phyloP scores from a whole-genome alignment of 2,329 filamentous ascomycete genomes.

The Aspergillus ustus region DNA sequence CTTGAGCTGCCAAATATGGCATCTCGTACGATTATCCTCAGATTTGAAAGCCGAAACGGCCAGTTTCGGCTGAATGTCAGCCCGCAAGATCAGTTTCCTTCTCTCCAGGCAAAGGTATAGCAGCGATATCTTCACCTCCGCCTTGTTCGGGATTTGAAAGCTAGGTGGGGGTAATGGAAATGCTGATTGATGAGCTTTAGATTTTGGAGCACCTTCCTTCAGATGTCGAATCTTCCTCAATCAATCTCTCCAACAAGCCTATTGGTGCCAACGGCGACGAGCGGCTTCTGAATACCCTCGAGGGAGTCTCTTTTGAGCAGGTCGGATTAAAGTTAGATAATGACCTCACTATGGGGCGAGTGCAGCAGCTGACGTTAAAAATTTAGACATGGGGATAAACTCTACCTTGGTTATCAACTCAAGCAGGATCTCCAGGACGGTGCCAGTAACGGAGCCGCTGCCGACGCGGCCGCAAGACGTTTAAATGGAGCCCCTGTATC shows the following conservation, averaged over 20 bases:
- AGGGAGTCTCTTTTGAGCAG: slow-evolving; percentile 59
- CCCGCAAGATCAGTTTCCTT: slow-evolving; percentile 71
- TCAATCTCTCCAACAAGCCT: slow-evolving; percentile 64
- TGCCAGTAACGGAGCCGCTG: slow-evolving; percentile 30
- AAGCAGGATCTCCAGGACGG: slow-evolving; percentile 57
- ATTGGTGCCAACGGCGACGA: slow-evolving; percentile 61
- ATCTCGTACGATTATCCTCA: slow-evolving; percentile 70
- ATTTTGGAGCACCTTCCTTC: slow-evolving; percentile 65
- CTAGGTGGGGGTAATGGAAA: not conserved
- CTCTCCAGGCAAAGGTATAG: slow-evolving; percentile 54
- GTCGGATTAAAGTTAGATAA: slow-evolving; percentile 60
- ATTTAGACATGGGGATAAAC: slow-evolving; percentile 81
- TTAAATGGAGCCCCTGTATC: slow-evolving; percentile 43
- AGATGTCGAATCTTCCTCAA: slow-evolving; percentile 58
- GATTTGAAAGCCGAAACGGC: slow-evolving; percentile 89
- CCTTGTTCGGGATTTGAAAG: not conserved
- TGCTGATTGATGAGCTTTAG: slow-evolving; percentile 35
- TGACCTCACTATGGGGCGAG: not conserved
- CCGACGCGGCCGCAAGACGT: slow-evolving; percentile 35
- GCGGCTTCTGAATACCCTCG: slow-evolving; percentile 55
- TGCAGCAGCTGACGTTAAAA: slow-evolving; percentile 25
- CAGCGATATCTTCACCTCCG: not conserved
- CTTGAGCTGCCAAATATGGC: slow-evolving; percentile 35
- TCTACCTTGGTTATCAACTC: slow-evolving; percentile 82
- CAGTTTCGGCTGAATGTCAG: slow-evolving; percentile 85